phyloP scores from a whole-genome alignment of 805 yeast genomes.

The Peterozyma xylosa region DNA sequence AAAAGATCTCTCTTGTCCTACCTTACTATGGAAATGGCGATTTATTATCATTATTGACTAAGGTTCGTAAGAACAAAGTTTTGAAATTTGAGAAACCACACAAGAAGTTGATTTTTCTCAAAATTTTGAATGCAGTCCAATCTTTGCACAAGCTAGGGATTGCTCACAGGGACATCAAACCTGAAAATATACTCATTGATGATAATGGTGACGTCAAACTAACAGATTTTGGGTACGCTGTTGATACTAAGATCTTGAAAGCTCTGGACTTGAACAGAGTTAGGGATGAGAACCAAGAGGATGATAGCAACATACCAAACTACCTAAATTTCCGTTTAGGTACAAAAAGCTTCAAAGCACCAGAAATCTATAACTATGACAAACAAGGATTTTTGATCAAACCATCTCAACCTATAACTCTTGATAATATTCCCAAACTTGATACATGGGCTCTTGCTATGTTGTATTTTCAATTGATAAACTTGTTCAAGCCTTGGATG shows the following conservation, averaged over 20 bases:
- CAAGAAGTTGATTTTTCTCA: conserved; percentile 38
- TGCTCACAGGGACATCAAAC: conserved; percentile 46
- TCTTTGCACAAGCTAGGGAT: conserved; percentile 34
- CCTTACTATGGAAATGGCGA: conserved; percentile 42
- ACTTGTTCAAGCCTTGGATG: conserved; percentile 42
- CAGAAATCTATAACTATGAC: conserved; percentile 30
- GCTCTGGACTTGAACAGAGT: conserved; percentile 1
- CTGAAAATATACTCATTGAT: conserved; percentile 45
- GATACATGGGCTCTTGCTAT: conserved; percentile 51
- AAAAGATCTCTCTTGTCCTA: conserved; percentile 25
- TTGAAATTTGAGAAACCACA: conserved; percentile 24
- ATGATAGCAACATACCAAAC: conserved; percentile 8
- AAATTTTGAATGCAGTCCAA: conserved; percentile 44
- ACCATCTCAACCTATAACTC: not conserved
- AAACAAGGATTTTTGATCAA: not conserved
- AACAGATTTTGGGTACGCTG: conserved; percentile 45
- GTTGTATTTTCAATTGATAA: conserved; percentile 34
- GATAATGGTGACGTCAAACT: conserved; percentile 34
- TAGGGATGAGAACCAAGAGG: not conserved
- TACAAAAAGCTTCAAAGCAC: conserved; percentile 47
- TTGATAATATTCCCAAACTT: conserved; percentile 23
- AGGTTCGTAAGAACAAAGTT: conserved; percentile 24
- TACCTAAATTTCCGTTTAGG: conserved; percentile 30
- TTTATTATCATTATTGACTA: conserved; percentile 32
- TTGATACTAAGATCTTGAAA: conserved; percentile 22